These are phyloP conservation scores for Aspergillus carbonarius DNA, from an alignment of 2,329 filamentous ascomycete species.

Conservation along the genomic window DNA sequence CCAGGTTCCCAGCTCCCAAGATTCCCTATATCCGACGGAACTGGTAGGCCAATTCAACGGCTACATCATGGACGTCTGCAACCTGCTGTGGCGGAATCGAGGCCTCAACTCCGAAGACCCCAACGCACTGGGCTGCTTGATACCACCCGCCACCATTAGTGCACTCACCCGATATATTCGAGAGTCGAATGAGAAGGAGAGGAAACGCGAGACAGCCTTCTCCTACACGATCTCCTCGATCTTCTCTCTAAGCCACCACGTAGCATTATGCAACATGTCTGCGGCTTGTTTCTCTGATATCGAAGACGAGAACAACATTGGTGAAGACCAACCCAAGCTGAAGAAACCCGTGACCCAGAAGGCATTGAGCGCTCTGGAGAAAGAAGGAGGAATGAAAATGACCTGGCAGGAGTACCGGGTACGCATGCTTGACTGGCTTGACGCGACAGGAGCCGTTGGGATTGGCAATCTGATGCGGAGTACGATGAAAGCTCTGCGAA, in stretches of 20 bases:
- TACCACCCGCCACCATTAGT: constrained; percentile 48
- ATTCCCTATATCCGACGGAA: constrained; percentile 54
- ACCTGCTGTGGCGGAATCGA: constrained; percentile 74
- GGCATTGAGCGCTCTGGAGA: constrained; percentile 62
- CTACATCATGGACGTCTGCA: constrained; percentile 83
- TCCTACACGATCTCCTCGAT: constrained; percentile 38
- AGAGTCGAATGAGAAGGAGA: constrained; percentile 36
- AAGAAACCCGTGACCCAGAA: constrained; percentile 64
- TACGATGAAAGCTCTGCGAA: constrained; percentile 74
- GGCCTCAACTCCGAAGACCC: constrained; percentile 66
- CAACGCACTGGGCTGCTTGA: constrained; percentile 57
- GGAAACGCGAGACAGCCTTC: constrained; percentile 32
- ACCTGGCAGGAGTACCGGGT: constrained; percentile 74
- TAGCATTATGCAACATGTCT: constrained; percentile 47
- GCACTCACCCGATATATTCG: constrained; percentile 45
- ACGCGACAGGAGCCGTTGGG: constrained; percentile 62
- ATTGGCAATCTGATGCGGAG: constrained; percentile 72
- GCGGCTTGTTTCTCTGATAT: constrained; percentile 49
- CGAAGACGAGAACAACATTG: constrained; percentile 44
- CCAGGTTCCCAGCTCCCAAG: constrained; percentile 33
- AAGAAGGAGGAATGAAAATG: constrained; percentile 64
- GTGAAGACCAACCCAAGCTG: constrained; percentile 26
- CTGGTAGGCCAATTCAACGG: constrained; percentile 74
- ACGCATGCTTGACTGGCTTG: constrained; percentile 68
- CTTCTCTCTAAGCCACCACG: constrained; percentile 51